Base-by-base conservation (phyloP, 371 early-diverging fungal species). In the Mucor indicus region DNA sequence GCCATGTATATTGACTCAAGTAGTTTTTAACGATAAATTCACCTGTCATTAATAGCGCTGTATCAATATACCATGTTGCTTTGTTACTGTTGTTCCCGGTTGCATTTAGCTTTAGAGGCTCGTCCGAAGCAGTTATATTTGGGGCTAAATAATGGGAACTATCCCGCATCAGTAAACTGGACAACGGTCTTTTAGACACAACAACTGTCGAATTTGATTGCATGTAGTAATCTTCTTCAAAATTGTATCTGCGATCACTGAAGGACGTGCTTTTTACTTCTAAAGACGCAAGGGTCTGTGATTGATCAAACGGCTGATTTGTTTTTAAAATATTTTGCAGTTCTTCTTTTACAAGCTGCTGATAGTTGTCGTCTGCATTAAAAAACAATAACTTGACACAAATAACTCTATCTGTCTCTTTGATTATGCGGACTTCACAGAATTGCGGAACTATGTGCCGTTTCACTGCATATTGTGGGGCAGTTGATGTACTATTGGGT, bases 1-100 rank as follows among this genome's bases (percentile, higher is more conserved):
- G 69, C 79, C 85, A 83, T 13, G 80, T 71, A 17, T 61, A 60
- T 30, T 78, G 73, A 4, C 79, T 58, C 27, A 91, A 44, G 56
- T 84, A 88, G 16, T 81, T 77, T 29, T 73, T 66, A 1, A 81
- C 59, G 21, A 80, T 69, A 20, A 71, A 68, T 25, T 75, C 71
- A 1, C 69, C 66, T 10, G 64, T 67, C 12, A 64, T 25, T 31
- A 62, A 54, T 13, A 61, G 40, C 4, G 58, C 50, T 10, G 62
- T 44, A 25, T 53, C 42, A 19, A 50, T 45, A 35, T 54, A 50
- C 64, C 60, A 68, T 33, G 53, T 25, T 4, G 44, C 20, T 35
- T 47, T 53, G 1, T 16, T 31, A 19, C 12, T 25, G 10, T 27
- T 33, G 22, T 33, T 53, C 2, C 17, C n/a, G 9, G 17, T 11